These are phyloP conservation scores for Tolypocladium amazonense DNA, from an alignment of 2,329 filamentous ascomycete genomes.

Conservation along the genomic window DNA sequence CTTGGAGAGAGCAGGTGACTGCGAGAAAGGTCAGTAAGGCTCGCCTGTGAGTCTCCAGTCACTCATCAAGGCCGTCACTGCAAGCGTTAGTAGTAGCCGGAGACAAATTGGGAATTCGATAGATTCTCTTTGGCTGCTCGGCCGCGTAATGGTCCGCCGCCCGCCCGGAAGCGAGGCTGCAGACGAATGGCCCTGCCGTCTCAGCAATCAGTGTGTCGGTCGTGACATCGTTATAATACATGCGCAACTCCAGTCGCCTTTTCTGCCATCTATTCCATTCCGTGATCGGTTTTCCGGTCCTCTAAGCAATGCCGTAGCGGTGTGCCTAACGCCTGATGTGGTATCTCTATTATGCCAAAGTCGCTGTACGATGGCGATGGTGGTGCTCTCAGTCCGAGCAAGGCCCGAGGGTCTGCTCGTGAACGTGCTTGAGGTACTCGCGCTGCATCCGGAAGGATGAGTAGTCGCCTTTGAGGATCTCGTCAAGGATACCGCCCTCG, in stretches of 20 bases:
- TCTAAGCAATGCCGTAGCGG: not conserved
- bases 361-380: not conserved
- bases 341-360: not conserved
- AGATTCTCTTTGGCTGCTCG: not conserved
- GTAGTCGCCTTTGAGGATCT: constrained; percentile 72
- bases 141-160: not conserved
- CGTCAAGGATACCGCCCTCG: constrained; percentile 46
- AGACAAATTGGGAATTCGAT: not conserved
- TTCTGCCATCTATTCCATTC: constrained; percentile 1
- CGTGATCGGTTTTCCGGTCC: not conserved
- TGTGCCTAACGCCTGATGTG: constrained; percentile 1
- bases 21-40: not conserved
- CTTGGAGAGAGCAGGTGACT: not conserved
- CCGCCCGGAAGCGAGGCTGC: not conserved
- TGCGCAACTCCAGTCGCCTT: not conserved
- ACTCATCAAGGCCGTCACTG: constrained; percentile 14
- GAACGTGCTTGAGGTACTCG: constrained; percentile 45
- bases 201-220: constrained; percentile 1
- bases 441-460: constrained; percentile 61
- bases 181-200: not conserved
- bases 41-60: not conserved
- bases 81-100: constrained; percentile 16
- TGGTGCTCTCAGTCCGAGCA: constrained; percentile 15
- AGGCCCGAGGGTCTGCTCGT: constrained; percentile 27
- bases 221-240: constrained; percentile 8